Evolutionary conservation across 2,329 filamentous ascomycete species (phyloP).

Genomic region (Aspergillus clavatus): DNA sequence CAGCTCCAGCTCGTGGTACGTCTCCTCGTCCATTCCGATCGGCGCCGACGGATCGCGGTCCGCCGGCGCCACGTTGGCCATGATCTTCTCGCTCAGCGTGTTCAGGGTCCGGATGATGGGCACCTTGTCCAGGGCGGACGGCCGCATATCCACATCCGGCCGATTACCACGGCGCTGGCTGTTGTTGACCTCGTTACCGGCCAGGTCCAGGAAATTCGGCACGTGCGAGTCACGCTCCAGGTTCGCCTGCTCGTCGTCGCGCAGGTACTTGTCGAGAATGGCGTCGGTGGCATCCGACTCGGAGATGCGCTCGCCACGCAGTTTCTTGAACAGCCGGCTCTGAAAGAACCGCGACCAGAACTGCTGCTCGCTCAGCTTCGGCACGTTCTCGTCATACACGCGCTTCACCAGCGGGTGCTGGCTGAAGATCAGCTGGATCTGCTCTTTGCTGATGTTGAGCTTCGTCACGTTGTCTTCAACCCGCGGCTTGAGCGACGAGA

Average conservation of each 20-base stretch:
- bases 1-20: conserved; percentile 69
- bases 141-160: conserved; percentile 86
- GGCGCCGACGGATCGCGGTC: conserved; percentile 65
- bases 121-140: conserved; percentile 66
- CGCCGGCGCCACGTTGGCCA: conserved; percentile 77
- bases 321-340: conserved; percentile 81
- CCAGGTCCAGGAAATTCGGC: conserved; percentile 84
- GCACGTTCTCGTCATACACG: conserved; percentile 90
- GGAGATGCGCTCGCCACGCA: conserved; percentile 81
- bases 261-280: conserved; percentile 80
- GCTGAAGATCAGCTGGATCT: conserved; percentile 86
- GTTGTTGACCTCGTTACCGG: conserved; percentile 92
- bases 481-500: conserved; percentile 80
- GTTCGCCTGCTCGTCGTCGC: conserved; percentile 59
- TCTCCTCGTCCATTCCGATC: conserved; percentile 65
- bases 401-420: conserved; percentile 88
- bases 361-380: conserved; percentile 68
- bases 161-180: conserved; percentile 82
- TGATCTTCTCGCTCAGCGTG: conserved; percentile 84
- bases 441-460: conserved; percentile 82
- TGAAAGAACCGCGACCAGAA: conserved; percentile 97
- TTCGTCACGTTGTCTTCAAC: conserved; percentile 69
- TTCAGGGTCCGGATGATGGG: conserved; percentile 89
- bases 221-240: conserved; percentile 56
- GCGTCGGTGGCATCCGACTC: conserved; percentile 72